These are phyloP conservation scores for Bryoerythrophyllum caledonicum DNA, from an alignment of 225 moss, liverwort and hornwort species.

Conservation along the genomic window DNA sequence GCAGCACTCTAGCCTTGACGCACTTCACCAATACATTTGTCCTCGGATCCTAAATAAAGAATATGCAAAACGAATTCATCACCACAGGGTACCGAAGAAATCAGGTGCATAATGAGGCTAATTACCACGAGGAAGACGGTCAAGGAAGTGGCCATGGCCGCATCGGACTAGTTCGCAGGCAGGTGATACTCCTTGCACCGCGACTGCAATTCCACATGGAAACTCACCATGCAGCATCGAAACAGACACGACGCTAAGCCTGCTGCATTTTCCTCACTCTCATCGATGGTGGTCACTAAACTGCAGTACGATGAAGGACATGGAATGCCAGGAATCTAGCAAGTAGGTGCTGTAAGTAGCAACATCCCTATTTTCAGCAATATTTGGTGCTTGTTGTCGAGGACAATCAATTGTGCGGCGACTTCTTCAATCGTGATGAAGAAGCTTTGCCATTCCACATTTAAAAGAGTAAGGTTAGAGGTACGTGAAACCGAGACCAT, in stretches of 20 bases:
- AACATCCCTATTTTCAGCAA: too few relatives aligned
- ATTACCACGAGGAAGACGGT: constrained; percentile 25
- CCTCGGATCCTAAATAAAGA: constrained; percentile 19
- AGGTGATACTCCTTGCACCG: constrained; percentile 33
- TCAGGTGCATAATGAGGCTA: not conserved
- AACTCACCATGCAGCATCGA: constrained; percentile 23
- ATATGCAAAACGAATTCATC: too few relatives aligned
- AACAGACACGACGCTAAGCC: not conserved
- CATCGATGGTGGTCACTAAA: not conserved
- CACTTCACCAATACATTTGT: constrained; percentile 27
- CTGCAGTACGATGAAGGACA: not conserved
- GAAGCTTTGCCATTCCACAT: not conserved
- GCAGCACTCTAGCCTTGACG: not conserved
- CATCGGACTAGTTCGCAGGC: constrained; percentile 42
- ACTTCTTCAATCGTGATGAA: not conserved
- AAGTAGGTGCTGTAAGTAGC: not conserved
- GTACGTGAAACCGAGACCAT: too few relatives aligned
- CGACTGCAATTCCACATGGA: constrained; percentile 30
- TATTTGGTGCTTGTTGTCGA: too few relatives aligned
- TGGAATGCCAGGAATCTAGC: not conserved
- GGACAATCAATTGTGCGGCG: not conserved
- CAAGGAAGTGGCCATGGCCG: constrained; percentile 36
- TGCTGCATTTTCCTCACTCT: not conserved
- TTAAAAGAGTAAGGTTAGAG: not conserved
- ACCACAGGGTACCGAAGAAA: too few relatives aligned